A percentile compares a stretch with the other conserved stretches of the same genome.
These are phyloP conservation scores for Termitomyces sp. DNA, from an alignment of 768 basidiomycete genomes.

Conservation along the genomic window DNA sequence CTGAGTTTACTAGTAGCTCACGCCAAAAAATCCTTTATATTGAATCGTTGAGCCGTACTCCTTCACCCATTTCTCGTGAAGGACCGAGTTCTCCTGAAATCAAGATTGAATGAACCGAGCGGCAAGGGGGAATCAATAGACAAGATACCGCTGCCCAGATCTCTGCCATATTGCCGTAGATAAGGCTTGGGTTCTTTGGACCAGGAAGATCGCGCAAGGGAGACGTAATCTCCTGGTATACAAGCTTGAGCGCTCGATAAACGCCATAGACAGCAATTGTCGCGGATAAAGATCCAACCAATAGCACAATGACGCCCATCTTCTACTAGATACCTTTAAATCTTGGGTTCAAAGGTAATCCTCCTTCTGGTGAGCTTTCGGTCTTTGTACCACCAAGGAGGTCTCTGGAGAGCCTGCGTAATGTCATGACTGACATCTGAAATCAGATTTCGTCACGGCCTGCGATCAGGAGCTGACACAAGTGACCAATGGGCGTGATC, in stretches of 20 bases:
- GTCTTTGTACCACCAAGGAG: not conserved
- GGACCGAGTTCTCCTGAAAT: constrained; percentile 30
- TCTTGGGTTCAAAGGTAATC: not conserved
- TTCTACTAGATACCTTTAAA: not conserved
- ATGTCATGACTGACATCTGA: not conserved
- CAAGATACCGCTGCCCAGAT: constrained; percentile 37
- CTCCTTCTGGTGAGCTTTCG: not conserved
- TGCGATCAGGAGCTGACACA: too few relatives aligned
- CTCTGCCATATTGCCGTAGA: constrained; percentile 48
- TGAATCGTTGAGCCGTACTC: constrained; percentile 15
- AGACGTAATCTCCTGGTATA: constrained; percentile 33
- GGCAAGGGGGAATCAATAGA: not conserved
- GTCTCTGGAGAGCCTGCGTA: not conserved
- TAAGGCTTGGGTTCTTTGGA: constrained; percentile 38
- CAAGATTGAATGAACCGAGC: not conserved
- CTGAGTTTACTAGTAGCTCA: constrained; percentile 22
- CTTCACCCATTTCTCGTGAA: constrained; percentile 17
- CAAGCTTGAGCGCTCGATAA: constrained; percentile 29
- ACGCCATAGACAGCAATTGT: constrained; percentile 22
- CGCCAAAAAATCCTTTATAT: constrained; percentile 34
- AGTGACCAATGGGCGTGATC: too few relatives aligned
- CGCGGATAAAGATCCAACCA: constrained; percentile 18
- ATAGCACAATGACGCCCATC: constrained; percentile 5
- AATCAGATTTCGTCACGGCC: not conserved
- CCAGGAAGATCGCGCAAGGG: constrained; percentile 50